Evolutionary conservation across 495 filamentous ascomycete species (phyloP).

Genomic region (Aspergillus nanangensis): DNA sequence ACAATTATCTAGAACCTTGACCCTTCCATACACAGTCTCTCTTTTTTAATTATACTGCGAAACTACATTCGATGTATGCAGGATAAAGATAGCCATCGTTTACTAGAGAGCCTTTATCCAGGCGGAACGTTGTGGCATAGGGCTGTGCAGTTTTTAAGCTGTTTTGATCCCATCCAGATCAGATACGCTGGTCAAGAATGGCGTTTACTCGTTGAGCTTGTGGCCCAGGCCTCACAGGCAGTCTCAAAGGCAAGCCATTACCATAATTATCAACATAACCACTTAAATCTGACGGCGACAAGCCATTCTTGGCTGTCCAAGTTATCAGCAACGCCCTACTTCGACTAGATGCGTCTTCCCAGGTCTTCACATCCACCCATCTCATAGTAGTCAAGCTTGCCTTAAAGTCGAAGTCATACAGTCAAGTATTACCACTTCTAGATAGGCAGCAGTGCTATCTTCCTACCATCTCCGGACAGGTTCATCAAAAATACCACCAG

Average conservation of each 20-base stretch:
- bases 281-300: constrained; percentile 17
- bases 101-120: constrained; percentile 25
- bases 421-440: constrained; percentile 57
- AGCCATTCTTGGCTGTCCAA: constrained; percentile 58
- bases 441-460: constrained; percentile 66
- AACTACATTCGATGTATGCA: constrained; percentile 26
- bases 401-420: constrained; percentile 49
- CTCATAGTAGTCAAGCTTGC: constrained; percentile 57
- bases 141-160: constrained; percentile 40
- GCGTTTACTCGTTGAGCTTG: constrained; percentile 45
- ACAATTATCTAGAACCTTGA: constrained; percentile 29
- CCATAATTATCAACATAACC: neutral
- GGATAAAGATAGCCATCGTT: constrained; percentile 12
- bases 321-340: constrained; percentile 63
- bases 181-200: constrained; percentile 55
- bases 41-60: constrained; percentile 37
- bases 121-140: constrained; percentile 43
- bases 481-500: constrained; percentile 13
- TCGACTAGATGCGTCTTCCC: constrained; percentile 65
- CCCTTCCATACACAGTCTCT: constrained; percentile 37
- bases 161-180: constrained; percentile 55
- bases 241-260: constrained; percentile 36
- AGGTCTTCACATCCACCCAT: constrained; percentile 66
- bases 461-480: constrained; percentile 39
- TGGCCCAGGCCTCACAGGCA: constrained; percentile 35